These are phyloP conservation scores for Colletotrichum plurivorum DNA, from an alignment of 2,329 filamentous ascomycete species.

Conservation along the genomic window DNA sequence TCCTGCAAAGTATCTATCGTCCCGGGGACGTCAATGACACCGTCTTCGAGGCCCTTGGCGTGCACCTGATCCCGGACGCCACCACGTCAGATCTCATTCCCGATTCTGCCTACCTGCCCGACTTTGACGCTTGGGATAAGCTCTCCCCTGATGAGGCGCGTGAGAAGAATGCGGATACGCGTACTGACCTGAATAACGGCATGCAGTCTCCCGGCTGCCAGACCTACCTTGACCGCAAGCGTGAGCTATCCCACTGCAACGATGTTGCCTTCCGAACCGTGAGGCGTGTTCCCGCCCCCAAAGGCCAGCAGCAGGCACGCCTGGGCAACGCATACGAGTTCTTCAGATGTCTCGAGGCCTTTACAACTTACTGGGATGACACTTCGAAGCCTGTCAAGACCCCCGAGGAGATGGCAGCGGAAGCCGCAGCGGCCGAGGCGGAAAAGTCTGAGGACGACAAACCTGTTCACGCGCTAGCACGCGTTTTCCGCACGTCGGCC, in stretches of 20 bases:
- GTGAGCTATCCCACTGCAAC: conserved; percentile 70
- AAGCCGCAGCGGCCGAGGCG: conserved; percentile 31
- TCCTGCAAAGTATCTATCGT: conserved; percentile 69
- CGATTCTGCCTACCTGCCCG: conserved; percentile 66
- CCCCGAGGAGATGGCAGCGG: conserved; percentile 20
- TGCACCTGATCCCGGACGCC: conserved; percentile 68
- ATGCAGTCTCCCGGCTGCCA: conserved; percentile 69
- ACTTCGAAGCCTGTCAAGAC: conserved; percentile 57
- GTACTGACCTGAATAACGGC: conserved; percentile 65
- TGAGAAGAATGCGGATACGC: conserved; percentile 63
- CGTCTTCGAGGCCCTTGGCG: conserved; percentile 71
- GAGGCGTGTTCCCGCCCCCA: conserved; percentile 68
- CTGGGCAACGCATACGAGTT: conserved; percentile 77
- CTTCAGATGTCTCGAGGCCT: conserved; percentile 72
- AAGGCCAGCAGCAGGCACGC: conserved; percentile 67
- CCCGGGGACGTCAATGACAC: conserved; percentile 62
- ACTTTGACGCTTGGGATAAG: conserved; percentile 66
- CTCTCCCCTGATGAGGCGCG: conserved; percentile 64
- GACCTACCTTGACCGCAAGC: conserved; percentile 70
- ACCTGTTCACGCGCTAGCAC: neutral
- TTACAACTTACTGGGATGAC: conserved; percentile 74
- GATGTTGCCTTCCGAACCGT: conserved; percentile 73
- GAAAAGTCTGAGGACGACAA: conserved; percentile 37
- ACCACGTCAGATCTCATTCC: conserved; percentile 66
- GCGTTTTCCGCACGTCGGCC: conserved; percentile 57